Conservation (phyloP, 768 basidiomycete species). For the Amyloporia xantha region DNA sequence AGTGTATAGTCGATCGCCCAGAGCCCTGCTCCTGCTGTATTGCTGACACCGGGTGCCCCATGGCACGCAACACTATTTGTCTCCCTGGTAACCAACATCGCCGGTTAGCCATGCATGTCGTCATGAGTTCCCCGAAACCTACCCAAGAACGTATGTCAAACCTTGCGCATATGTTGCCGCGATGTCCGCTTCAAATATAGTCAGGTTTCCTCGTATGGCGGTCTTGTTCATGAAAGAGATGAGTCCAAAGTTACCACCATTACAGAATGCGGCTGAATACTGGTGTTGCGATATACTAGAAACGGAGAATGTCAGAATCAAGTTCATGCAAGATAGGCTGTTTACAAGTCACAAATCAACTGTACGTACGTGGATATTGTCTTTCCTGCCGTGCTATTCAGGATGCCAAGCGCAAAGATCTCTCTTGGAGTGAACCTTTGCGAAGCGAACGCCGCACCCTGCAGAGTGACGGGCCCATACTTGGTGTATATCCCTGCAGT, state of each 20-base stretch:
- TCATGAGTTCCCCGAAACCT: not conserved
- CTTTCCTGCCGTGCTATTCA: conserved; percentile 39
- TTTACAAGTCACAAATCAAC: not conserved
- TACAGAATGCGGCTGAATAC: conserved; percentile 57
- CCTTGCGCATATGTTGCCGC: conserved; percentile 37
- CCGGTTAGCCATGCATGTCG: conserved; percentile 30
- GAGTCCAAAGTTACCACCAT: conserved; percentile 44
- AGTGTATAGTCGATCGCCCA: conserved; percentile 65
- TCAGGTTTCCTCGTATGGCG: conserved; percentile 48
- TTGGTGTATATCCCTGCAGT: conserved; percentile 14
- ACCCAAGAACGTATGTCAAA: conserved; percentile 54
- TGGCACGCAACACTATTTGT: conserved; percentile 33
- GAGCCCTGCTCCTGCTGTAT: conserved; percentile 62
- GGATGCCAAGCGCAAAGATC: conserved; percentile 45
- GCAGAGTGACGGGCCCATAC: conserved; percentile 16
- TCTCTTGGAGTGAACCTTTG: conserved; percentile 54
- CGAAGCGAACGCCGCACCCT: conserved; percentile 21
- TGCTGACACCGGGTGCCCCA: conserved; percentile 49
- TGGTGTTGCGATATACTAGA: conserved; percentile 47
- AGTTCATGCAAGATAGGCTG: not conserved
- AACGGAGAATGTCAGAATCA: no score
- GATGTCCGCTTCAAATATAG: conserved; percentile 47
- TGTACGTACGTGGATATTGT: conserved; percentile 46
- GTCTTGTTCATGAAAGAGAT: conserved; percentile 64
- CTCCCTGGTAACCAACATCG: conserved; percentile 13